Percentiles rank a stretch among this genome's conserved stretches.
These are phyloP conservation scores for Podosphaera fusca DNA, from an alignment of 2,329 filamentous ascomycete genomes.

Conservation along the genomic window DNA sequence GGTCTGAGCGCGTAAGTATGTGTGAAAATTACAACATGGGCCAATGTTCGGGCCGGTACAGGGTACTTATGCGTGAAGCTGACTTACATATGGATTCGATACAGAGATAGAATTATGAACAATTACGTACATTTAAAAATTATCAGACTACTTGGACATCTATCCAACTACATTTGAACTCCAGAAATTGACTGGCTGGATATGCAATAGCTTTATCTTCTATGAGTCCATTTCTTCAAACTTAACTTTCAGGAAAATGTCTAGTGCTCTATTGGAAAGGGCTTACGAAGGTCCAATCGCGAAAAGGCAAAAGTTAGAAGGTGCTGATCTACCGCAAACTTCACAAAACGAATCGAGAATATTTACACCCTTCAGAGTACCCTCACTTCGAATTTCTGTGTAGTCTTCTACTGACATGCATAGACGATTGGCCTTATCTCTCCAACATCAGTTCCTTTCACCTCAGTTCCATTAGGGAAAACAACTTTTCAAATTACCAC, in stretches of 20 bases:
- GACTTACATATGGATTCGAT: too few relatives aligned
- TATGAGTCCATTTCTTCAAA: neutral
- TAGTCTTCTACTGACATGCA: constrained; percentile 4
- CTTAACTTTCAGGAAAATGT: constrained; percentile 18
- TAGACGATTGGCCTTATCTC: constrained; percentile 87
- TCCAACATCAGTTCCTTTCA: constrained; percentile 74
- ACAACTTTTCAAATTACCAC: constrained; percentile 95
- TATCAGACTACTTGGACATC: too few relatives aligned
- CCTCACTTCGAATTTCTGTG: constrained; percentile 13
- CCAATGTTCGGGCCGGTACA: too few relatives aligned
- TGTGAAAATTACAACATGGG: too few relatives aligned
- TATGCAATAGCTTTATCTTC: neutral
- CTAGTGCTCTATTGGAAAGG: constrained; percentile 18
- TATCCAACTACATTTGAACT: neutral
- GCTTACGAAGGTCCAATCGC: constrained; percentile 35
- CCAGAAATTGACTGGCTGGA: neutral
- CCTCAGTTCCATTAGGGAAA: constrained; percentile 69
- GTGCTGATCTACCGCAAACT: constrained; percentile 18
- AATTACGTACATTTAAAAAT: too few relatives aligned
- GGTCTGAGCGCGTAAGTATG: too few relatives aligned
- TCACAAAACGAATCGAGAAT: constrained; percentile 43
- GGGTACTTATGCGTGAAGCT: too few relatives aligned
- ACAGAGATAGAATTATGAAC: too few relatives aligned
- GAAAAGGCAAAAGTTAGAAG: constrained; percentile 53
- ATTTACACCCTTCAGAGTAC: constrained; percentile 80